Conservation (phyloP, 2,329 filamentous ascomycete genomes). For the Neophaeococcomyces mojaviensis region DNA sequence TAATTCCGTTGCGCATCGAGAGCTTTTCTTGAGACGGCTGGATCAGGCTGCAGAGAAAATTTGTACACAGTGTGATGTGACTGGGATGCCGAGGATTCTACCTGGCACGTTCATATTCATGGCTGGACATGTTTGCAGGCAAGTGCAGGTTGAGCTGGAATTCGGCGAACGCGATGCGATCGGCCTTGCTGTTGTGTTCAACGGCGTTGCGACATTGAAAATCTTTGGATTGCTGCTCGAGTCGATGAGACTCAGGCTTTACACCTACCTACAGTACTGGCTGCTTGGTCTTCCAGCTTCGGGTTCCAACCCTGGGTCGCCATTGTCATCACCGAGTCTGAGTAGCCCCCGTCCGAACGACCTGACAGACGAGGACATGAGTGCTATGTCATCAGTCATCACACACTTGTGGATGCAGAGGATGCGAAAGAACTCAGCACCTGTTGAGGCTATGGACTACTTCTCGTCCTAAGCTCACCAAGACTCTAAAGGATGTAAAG, state of each 20-base stretch:
- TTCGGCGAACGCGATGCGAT: background rate
- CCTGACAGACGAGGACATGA: background rate
- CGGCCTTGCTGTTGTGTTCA: background rate
- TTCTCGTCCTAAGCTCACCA: too few species aligned
- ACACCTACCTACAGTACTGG: background rate
- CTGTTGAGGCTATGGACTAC: too few species aligned
- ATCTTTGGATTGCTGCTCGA: slow-evolving; percentile 7
- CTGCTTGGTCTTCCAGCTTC: too few species aligned
- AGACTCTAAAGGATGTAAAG: too few species aligned
- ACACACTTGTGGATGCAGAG: slow-evolving; percentile 4
- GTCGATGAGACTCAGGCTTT: background rate
- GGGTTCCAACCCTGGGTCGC: too few species aligned
- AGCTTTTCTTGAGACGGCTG: slow-evolving; percentile 1
- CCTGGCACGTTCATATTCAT: background rate
- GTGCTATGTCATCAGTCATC: slow-evolving; percentile 3
- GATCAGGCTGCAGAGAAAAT: background rate
- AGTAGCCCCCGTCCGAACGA: too few species aligned
- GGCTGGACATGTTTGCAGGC: background rate
- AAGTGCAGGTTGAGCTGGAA: background rate
- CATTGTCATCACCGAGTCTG: background rate
- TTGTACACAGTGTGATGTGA: background rate
- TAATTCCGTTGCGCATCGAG: background rate
- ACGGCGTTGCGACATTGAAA: slow-evolving; percentile 1
- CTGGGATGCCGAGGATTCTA: background rate
- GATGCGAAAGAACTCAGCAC: too few species aligned